A percentile compares a stretch with the other conserved stretches of the same genome.
Conservation (phyloP, 768 basidiomycete genomes). For the Austroboletus eburneus region DNA sequence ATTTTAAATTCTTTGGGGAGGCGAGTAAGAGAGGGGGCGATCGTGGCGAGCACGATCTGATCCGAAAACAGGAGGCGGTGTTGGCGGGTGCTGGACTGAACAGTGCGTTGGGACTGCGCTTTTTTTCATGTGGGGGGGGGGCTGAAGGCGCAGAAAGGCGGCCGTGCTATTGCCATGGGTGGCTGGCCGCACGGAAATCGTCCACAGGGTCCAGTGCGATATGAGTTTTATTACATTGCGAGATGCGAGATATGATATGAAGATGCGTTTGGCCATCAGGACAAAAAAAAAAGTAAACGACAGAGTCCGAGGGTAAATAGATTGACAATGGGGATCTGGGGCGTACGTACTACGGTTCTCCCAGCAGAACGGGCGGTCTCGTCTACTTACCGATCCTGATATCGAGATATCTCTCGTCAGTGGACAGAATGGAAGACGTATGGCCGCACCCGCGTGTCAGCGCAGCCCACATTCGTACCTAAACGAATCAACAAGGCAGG, state of each 20-base stretch:
- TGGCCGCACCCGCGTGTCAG: slow-evolving; percentile 7
- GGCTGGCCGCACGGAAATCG: slow-evolving; percentile 16
- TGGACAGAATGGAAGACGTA: slow-evolving; percentile 20
- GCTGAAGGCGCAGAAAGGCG: background rate
- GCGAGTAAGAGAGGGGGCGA: background rate
- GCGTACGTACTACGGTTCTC: too few relatives aligned
- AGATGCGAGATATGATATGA: slow-evolving; percentile 14
- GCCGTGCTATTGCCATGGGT: background rate
- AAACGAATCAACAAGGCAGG: background rate
- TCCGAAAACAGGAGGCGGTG: slow-evolving; percentile 5
- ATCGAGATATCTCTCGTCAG: slow-evolving; percentile 6
- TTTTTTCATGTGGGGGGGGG: background rate
- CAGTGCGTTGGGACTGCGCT: background rate
- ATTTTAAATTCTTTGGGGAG: background rate
- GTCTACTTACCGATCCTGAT: slow-evolving; percentile 14
- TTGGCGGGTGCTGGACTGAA: too few relatives aligned
- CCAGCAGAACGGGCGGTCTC: background rate
- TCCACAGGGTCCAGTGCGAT: slow-evolving; percentile 20
- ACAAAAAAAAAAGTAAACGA: too few relatives aligned
- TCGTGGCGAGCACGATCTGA: slow-evolving; percentile 6
- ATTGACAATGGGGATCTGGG: too few relatives aligned
- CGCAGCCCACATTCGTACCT: too few relatives aligned
- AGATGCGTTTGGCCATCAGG: background rate
- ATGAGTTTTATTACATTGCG: background rate
- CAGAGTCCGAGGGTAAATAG: too few relatives aligned